Evolutionary conservation across 2,329 filamentous ascomycete species (phyloP).

Genomic region (Anthostomella pinea): DNA sequence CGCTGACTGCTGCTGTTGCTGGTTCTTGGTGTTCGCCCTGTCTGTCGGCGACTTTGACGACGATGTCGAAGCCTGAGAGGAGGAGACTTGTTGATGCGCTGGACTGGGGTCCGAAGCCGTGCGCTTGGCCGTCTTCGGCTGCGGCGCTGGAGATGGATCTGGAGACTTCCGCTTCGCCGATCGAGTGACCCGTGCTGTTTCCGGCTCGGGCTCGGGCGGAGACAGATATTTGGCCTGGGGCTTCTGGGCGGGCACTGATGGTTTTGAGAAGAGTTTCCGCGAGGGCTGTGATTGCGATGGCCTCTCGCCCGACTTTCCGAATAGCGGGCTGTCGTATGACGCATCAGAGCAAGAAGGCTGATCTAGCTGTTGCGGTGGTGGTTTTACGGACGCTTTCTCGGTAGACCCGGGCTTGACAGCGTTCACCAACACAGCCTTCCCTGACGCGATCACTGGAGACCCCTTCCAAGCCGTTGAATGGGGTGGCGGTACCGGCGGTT

Average conservation of each 20-base stretch:
- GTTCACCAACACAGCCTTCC: too few relatives aligned
- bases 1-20: constrained; percentile 6
- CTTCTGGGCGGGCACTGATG: constrained; percentile 13
- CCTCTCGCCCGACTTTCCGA: constrained; percentile 31
- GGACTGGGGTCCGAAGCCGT: constrained; percentile 17
- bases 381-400: constrained; percentile 25
- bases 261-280: constrained; percentile 31
- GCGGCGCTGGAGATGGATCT: constrained; percentile 8
- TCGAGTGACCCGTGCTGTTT: constrained; percentile 4
- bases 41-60: constrained; percentile 8
- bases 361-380: constrained; percentile 14
- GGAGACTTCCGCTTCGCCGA: constrained; percentile 13
- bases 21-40: background rate
- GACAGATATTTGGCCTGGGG: constrained; percentile 11
- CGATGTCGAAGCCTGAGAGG: constrained; percentile 2
- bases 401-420: constrained; percentile 31
- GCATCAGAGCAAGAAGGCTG: constrained; percentile 14
- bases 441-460: too few relatives aligned
- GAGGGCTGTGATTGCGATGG: constrained; percentile 27
- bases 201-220: constrained; percentile 7
- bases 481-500: constrained; percentile 28
- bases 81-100: constrained; percentile 2
- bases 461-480: too few relatives aligned
- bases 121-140: constrained; percentile 12
- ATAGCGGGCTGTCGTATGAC: constrained; percentile 32